Conservation (phyloP, 148 eudicot genomes). For the Spergularia bocconei region DNA sequence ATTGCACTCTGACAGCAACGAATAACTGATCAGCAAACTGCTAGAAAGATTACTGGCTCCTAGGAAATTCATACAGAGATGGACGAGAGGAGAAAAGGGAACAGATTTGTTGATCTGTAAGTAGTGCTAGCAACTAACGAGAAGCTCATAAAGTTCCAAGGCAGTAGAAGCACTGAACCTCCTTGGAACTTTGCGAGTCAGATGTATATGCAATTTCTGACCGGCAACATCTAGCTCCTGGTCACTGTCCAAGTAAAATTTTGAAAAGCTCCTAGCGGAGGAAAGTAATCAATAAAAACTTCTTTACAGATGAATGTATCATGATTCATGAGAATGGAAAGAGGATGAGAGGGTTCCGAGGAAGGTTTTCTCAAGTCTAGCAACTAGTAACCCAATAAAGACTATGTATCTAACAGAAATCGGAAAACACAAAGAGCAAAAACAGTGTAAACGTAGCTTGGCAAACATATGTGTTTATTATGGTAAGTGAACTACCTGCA, state of each 20-base stretch:
- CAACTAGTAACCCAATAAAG: not conserved
- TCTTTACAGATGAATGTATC: not conserved
- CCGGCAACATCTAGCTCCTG: too few species aligned
- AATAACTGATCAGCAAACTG: not conserved
- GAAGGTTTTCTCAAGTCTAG: not conserved
- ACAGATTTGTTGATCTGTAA: too few species aligned
- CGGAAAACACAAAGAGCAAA: not conserved
- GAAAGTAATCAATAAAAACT: not conserved
- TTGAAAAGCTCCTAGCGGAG: not conserved
- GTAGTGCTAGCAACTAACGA: too few species aligned
- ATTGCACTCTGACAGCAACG: not conserved
- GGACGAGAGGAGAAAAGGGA: too few species aligned
- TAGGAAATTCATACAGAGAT: too few species aligned
- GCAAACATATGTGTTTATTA: not conserved
- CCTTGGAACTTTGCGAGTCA: too few species aligned
- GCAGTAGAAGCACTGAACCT: not conserved
- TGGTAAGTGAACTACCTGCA: slow-evolving; percentile 54
- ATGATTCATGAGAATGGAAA: not conserved
- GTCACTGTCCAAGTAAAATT: not conserved
- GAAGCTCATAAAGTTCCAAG: too few species aligned
- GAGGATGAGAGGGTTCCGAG: not conserved
- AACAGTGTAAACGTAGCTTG: not conserved
- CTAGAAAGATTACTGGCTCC: not conserved
- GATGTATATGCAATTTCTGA: too few species aligned
- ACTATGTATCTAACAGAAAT: not conserved